Percentiles rank a stretch among this genome's conserved stretches.
phyloP scores from a whole-genome alignment of 2,329 filamentous ascomycete genomes.

The Stagonosporopsis cucurbitacearum region DNA sequence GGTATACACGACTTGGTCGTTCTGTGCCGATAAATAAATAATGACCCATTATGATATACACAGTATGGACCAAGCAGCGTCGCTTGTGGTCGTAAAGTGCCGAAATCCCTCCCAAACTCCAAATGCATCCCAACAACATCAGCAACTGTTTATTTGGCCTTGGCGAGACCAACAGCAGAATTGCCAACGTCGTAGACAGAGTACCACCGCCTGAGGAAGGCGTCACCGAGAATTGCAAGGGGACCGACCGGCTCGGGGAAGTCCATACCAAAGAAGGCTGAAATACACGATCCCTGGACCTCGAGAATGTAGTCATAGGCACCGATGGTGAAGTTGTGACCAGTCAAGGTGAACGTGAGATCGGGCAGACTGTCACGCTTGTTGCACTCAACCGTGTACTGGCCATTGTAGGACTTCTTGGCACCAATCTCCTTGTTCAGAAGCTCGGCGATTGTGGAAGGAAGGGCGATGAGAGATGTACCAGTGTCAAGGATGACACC shows the following conservation, averaged over 20 bases:
- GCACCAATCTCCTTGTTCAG: conserved; percentile 97
- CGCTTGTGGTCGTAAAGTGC: conserved; percentile 3
- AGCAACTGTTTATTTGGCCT: conserved; percentile 67
- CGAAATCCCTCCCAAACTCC: conserved; percentile 10
- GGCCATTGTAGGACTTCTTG: conserved; percentile 96
- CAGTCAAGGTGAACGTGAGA: conserved; percentile 86
- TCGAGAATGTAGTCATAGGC: conserved; percentile 95
- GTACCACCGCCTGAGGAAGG: conserved; percentile 83
- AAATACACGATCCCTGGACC: conserved; percentile 94
- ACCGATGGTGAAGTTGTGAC: conserved; percentile 90
- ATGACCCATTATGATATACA: conserved; percentile 21
- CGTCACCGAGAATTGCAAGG: conserved; percentile 92
- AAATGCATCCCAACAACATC: not conserved
- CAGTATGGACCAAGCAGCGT: conserved; percentile 26
- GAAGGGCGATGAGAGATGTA: conserved; percentile 95
- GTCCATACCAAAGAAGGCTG: conserved; percentile 95
- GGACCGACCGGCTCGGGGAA: conserved; percentile 83
- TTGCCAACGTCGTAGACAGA: conserved; percentile 95
- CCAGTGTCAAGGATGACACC: conserved; percentile 98
- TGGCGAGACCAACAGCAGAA: conserved; percentile 85
- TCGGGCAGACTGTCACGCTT: conserved; percentile 86
- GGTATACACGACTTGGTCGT: conserved; percentile 21
- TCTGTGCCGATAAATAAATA: conserved; percentile 17
- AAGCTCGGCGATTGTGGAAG: conserved; percentile 88
- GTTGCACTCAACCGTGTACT: conserved; percentile 91